A percentile compares a stretch with the other conserved stretches of the same genome.
These are phyloP conservation scores for Triadica sebifera DNA, from an alignment of 345 rosid species.

Conservation along the genomic window DNA sequence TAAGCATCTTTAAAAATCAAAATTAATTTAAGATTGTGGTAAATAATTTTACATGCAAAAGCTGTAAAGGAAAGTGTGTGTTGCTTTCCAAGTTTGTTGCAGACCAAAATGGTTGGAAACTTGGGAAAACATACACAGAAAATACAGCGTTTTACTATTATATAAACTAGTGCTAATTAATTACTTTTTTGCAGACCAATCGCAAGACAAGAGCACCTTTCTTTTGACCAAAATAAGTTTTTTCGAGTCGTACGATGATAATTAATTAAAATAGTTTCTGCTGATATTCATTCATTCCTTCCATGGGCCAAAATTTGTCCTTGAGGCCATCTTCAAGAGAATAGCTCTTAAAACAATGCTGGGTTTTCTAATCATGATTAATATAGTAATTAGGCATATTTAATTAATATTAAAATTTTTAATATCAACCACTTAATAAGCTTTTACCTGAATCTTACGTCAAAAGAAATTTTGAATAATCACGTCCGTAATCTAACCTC, in stretches of 20 bases:
- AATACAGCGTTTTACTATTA: neutral
- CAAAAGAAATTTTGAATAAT: neutral
- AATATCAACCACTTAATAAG: neutral
- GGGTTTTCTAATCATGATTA: neutral
- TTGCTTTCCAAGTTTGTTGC: too few relatives aligned
- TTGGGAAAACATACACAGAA: too few relatives aligned
- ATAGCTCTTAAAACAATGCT: neutral
- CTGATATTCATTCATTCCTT: neutral
- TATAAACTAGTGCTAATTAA: neutral
- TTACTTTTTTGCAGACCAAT: conserved; percentile 1
- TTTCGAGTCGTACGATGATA: neutral
- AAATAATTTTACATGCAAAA: too few relatives aligned
- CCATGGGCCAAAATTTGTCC: neutral
- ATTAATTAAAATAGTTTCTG: neutral
- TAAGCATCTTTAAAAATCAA: too few relatives aligned
- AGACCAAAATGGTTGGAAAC: too few relatives aligned
- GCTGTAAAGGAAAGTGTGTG: too few relatives aligned
- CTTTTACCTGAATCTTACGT: neutral
- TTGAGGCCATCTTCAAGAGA: neutral
- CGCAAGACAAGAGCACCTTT: neutral
- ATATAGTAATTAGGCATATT: neutral
- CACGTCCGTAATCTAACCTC: neutral
- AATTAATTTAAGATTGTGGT: too few relatives aligned
- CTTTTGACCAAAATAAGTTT: neutral
- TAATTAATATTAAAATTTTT: neutral